A percentile compares a stretch with the other conserved stretches of the same genome.
phyloP scores from a whole-genome alignment of 768 basidiomycete species.

The Astraeus odoratus region DNA sequence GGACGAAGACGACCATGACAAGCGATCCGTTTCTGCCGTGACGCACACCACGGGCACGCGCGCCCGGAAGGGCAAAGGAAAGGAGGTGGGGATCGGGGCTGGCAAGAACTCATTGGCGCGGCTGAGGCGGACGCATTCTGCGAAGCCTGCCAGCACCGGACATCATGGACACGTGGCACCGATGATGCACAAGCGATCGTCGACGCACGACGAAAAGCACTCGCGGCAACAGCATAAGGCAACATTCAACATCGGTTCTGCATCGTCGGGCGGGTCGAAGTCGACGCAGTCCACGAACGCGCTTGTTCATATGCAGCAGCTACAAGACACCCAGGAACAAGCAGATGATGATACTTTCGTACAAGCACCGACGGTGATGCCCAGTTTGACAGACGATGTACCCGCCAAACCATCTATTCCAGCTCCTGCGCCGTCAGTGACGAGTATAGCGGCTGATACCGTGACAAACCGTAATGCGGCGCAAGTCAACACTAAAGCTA shows the following conservation, averaged over 20 bases:
- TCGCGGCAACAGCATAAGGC: conserved; percentile 22
- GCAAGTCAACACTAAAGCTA: too few relatives aligned
- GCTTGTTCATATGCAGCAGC: conserved; percentile 3
- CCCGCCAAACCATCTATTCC: neutral
- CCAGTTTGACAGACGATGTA: neutral
- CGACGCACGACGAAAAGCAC: conserved; percentile 13
- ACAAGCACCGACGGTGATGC: neutral
- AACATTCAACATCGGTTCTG: conserved; percentile 54
- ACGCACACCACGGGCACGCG: conserved; percentile 10
- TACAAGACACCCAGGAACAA: conserved; percentile 6
- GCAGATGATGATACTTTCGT: conserved; percentile 6
- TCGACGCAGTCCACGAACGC: conserved; percentile 17
- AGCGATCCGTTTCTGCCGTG: conserved; percentile 13
- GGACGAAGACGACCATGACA: conserved; percentile 10
- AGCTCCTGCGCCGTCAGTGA: neutral
- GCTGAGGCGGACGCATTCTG: conserved; percentile 19
- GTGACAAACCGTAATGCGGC: too few relatives aligned
- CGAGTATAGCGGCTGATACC: neutral
- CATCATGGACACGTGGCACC: conserved; percentile 10
- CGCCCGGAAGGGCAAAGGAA: conserved; percentile 25
- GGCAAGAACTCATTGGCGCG: conserved; percentile 18
- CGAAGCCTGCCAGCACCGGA: conserved; percentile 12
- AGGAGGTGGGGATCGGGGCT: conserved; percentile 24
- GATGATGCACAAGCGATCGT: conserved; percentile 22
- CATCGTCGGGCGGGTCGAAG: conserved; percentile 44